A percentile compares a stretch with the other conserved stretches of the same genome.
These are phyloP conservation scores for Rutstroemia sp. DNA, from an alignment of 2,329 filamentous ascomycete species.

Conservation along the genomic window DNA sequence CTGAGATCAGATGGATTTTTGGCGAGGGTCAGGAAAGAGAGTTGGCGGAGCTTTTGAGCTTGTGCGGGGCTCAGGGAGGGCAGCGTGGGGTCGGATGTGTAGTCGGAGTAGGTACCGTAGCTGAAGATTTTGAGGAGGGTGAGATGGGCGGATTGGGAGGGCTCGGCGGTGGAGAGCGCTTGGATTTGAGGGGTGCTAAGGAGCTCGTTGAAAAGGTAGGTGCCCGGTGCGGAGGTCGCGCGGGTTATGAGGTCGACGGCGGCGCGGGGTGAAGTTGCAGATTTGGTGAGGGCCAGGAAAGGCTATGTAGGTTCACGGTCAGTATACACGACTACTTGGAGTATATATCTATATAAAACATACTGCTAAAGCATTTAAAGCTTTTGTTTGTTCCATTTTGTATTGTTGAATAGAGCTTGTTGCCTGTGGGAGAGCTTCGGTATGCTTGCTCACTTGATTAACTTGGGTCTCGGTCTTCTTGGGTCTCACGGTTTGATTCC, in stretches of 20 bases:
- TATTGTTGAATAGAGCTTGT: neutral
- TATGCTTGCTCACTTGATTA: too few species aligned
- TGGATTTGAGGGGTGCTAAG: slow-evolving; percentile 75
- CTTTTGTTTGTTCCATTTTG: slow-evolving; percentile 66
- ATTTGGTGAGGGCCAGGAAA: slow-evolving; percentile 84
- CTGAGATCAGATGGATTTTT: slow-evolving; percentile 59
- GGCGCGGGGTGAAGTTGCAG: slow-evolving; percentile 74
- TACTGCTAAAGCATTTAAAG: slow-evolving; percentile 58
- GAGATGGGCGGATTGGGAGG: slow-evolving; percentile 58
- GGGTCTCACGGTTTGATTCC: too few species aligned
- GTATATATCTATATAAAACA: slow-evolving; percentile 9
- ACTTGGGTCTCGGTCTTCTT: too few species aligned
- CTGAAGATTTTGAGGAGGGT: slow-evolving; percentile 81
- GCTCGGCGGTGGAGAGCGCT: slow-evolving; percentile 49
- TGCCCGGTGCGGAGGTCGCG: slow-evolving; percentile 83
- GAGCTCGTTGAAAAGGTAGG: slow-evolving; percentile 92
- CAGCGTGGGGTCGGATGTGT: slow-evolving; percentile 48
- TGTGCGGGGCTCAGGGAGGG: slow-evolving; percentile 69
- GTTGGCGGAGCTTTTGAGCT: slow-evolving; percentile 77
- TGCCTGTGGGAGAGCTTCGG: slow-evolving; percentile 1
- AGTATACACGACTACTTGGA: neutral
- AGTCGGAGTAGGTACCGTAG: slow-evolving; percentile 80
- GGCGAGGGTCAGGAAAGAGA: slow-evolving; percentile 79
- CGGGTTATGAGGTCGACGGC: slow-evolving; percentile 79
- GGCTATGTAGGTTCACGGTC: slow-evolving; percentile 51